phyloP scores from a whole-genome alignment of 2,329 filamentous ascomycete species.

The Passalora sequoiae region DNA sequence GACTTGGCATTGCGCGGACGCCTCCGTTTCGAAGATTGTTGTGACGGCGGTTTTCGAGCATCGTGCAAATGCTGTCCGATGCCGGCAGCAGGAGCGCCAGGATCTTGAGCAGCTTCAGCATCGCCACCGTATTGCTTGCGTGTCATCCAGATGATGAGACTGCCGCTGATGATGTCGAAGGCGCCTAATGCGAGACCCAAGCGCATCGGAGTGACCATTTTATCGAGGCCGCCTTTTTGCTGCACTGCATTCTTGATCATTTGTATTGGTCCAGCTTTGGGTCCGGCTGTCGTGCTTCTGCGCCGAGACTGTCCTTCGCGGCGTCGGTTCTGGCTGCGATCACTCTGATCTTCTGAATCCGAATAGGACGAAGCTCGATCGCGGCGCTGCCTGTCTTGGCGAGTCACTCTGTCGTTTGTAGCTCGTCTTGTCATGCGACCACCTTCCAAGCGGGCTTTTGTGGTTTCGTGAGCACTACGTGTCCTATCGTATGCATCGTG shows the following conservation, averaged over 20 bases:
- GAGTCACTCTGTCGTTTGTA: too few relatives aligned
- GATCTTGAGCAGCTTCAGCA: slow-evolving; percentile 15
- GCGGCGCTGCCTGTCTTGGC: not conserved
- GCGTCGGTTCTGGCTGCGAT: too few relatives aligned
- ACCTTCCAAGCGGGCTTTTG: too few relatives aligned
- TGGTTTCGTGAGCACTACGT: too few relatives aligned
- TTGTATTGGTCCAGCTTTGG: not conserved
- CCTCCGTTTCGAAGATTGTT: not conserved
- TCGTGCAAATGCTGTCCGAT: not conserved
- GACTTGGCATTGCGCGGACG: not conserved
- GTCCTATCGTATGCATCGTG: too few relatives aligned
- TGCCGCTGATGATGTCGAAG: slow-evolving; percentile 18
- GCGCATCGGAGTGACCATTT: slow-evolving; percentile 18
- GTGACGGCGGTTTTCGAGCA: not conserved
- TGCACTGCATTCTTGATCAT: not conserved
- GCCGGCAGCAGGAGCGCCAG: not conserved
- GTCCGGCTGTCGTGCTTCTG: not conserved
- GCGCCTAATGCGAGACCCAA: slow-evolving; percentile 17
- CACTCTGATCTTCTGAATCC: not conserved
- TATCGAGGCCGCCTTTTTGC: slow-evolving; percentile 4
- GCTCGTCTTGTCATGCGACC: too few relatives aligned
- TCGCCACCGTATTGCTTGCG: slow-evolving; percentile 17
- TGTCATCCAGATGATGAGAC: slow-evolving; percentile 17
- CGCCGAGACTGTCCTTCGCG: not conserved
- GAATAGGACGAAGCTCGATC: not conserved